Conservation (phyloP, 2,329 filamentous ascomycete genomes). For the Fusarium humuli region DNA sequence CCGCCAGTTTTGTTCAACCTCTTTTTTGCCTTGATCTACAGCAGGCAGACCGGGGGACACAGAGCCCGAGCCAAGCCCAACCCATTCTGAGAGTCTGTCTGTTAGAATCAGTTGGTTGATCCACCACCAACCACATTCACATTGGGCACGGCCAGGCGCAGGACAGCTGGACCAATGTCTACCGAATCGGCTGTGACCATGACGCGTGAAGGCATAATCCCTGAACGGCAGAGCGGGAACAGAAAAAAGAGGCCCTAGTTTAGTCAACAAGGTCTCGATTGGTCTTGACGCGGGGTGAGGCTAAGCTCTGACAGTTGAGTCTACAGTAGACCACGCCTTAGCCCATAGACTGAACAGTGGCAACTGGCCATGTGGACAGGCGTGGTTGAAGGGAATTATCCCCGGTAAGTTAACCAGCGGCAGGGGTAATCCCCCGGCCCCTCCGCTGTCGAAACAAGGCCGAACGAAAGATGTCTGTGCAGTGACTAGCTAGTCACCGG, state of each 20-base stretch:
- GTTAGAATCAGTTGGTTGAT: conserved; percentile 33
- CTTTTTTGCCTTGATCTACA: conserved; percentile 17
- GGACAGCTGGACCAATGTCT: conserved; percentile 34
- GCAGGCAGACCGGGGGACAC: conserved; percentile 20
- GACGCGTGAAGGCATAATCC: conserved; percentile 31
- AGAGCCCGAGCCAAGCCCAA: conserved; percentile 44
- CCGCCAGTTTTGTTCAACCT: conserved; percentile 29
- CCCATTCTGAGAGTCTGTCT: conserved; percentile 33
- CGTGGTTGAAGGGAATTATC: conserved; percentile 35
- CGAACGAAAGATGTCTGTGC: conserved; percentile 16
- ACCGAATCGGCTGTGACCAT: conserved; percentile 19
- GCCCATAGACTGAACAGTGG: conserved; percentile 6
- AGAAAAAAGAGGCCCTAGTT: conserved; percentile 17
- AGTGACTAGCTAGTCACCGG: background rate
- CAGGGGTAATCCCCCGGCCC: conserved; percentile 14
- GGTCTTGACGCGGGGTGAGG: conserved; percentile 18
- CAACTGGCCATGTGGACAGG: conserved; percentile 38
- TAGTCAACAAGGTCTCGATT: conserved; percentile 24
- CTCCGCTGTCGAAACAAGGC: conserved; percentile 37
- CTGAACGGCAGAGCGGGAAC: conserved; percentile 29
- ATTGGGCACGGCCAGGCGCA: conserved; percentile 36
- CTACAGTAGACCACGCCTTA: background rate
- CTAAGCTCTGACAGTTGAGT: conserved; percentile 12
- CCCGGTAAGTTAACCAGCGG: conserved; percentile 19
- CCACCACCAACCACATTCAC: conserved; percentile 41